A percentile compares a stretch with the other conserved stretches of the same genome.
These are phyloP conservation scores for Solanum ahanhuiri DNA, from an alignment of 257 asterid species.

Conservation along the genomic window DNA sequence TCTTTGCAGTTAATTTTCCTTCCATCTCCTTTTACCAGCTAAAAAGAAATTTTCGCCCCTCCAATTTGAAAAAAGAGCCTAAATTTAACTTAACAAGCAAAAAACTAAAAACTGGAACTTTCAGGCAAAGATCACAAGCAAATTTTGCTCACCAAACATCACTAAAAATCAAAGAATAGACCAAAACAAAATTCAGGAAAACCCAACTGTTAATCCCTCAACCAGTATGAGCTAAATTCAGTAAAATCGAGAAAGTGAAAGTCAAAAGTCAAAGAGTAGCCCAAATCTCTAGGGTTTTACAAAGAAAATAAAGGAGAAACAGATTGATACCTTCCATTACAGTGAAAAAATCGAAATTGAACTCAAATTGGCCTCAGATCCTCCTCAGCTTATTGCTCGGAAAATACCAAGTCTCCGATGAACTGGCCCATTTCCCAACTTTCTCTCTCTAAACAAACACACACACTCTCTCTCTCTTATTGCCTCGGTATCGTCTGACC, in stretches of 20 bases:
- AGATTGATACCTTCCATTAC: conserved; percentile 8
- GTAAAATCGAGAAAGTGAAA: neutral
- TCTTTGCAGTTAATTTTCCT: neutral
- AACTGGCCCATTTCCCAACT: neutral
- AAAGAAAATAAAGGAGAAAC: neutral
- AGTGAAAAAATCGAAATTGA: neutral
- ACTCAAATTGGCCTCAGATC: neutral
- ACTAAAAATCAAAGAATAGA: neutral
- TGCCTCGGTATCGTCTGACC: neutral
- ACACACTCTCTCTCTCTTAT: neutral
- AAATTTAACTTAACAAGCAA: neutral
- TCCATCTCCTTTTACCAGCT: neutral
- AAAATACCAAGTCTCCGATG: neutral
- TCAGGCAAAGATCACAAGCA: neutral
- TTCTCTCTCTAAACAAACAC: neutral
- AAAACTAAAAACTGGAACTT: neutral
- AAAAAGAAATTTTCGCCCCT: neutral
- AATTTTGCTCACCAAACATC: neutral
- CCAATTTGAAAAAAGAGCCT: neutral
- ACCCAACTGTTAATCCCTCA: neutral
- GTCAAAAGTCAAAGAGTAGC: neutral
- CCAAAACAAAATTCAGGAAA: neutral
- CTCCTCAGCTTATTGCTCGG: neutral
- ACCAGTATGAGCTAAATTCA: neutral
- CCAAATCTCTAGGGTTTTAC: conserved; percentile 6